phyloP scores from a whole-genome alignment of 768 basidiomycete species.

The Boletus vermiculosoides region DNA sequence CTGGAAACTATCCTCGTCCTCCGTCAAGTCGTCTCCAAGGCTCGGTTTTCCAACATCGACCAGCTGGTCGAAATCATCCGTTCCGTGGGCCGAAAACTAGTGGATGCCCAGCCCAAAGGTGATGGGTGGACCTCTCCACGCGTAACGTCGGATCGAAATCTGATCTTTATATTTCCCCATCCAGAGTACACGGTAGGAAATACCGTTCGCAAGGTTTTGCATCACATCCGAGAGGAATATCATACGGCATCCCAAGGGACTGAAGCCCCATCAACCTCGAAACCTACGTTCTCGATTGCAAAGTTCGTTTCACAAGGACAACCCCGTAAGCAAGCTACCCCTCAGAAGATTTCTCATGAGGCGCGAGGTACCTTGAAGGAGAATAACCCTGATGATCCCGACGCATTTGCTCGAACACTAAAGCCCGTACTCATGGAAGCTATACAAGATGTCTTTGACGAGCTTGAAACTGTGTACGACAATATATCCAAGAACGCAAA shows the following conservation, averaged over 20 bases:
- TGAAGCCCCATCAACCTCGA: conserved; percentile 37
- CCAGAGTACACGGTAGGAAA: conserved; percentile 94
- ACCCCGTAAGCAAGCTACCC: conserved; percentile 47
- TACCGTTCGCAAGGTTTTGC: conserved; percentile 88
- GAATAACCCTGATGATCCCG: conserved; percentile 72
- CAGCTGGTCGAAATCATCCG: conserved; percentile 81
- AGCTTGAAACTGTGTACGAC: conserved; percentile 94
- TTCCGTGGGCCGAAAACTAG: conserved; percentile 72
- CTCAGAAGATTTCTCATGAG: conserved; percentile 43
- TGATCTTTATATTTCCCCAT: conserved; percentile 3
- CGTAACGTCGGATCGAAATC: conserved; percentile 7
- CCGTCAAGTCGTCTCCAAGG: conserved; percentile 85
- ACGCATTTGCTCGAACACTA: conserved; percentile 71
- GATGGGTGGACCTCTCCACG: conserved; percentile 9
- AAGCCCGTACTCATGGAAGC: conserved; percentile 97
- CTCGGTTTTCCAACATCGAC: conserved; percentile 82
- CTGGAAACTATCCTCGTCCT: conserved; percentile 87
- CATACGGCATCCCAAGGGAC: conserved; percentile 66
- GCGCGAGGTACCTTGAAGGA: conserved; percentile 59
- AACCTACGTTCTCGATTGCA: conserved; percentile 64
- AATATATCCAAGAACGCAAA: conserved; percentile 91
- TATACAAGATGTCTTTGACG: conserved; percentile 93
- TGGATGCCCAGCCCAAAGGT: conserved; percentile 97
- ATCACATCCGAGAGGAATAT: conserved; percentile 95
- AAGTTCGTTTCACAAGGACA: conserved; percentile 83